These are phyloP conservation scores for Pistacia vera DNA, from an alignment of 345 rosid species.

Conservation along the genomic window DNA sequence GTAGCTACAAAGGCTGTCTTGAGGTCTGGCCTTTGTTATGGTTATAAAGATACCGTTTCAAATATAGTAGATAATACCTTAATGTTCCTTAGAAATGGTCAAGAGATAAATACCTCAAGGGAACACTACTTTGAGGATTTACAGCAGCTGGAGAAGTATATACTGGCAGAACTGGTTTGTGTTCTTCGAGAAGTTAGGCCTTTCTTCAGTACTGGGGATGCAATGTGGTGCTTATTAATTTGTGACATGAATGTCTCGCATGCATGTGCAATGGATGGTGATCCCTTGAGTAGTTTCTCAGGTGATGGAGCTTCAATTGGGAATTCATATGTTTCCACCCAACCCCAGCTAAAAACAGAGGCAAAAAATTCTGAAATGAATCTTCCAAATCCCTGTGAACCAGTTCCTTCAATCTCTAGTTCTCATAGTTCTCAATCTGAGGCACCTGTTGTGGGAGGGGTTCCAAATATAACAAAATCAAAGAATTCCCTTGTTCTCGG, in stretches of 20 bases:
- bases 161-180: slow-evolving; percentile 83
- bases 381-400: slow-evolving; percentile 47
- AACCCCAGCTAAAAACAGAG: slow-evolving; percentile 42
- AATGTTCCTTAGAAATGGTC: slow-evolving; percentile 61
- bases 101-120: slow-evolving; percentile 46
- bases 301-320: slow-evolving; percentile 40
- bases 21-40: slow-evolving; percentile 72
- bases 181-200: slow-evolving; percentile 85
- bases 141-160: slow-evolving; percentile 76
- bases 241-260: slow-evolving; percentile 95
- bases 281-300: slow-evolving; percentile 46
- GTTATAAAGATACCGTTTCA: slow-evolving; percentile 60
- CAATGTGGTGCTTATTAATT: slow-evolving; percentile 95
- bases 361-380: slow-evolving; percentile 45
- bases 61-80: slow-evolving; percentile 75
- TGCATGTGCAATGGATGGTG: slow-evolving; percentile 91
- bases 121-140: slow-evolving; percentile 62
- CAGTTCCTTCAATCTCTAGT: slow-evolving; percentile 45
- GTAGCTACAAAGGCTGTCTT: slow-evolving; percentile 61
- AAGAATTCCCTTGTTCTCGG: slow-evolving; percentile 40
- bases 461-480: slow-evolving; percentile 38
- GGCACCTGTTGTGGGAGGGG: slow-evolving; percentile 36
- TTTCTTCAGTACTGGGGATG: slow-evolving; percentile 87
- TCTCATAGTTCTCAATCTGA: slow-evolving; percentile 46
- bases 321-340: slow-evolving; percentile 30